Percentiles rank a stretch among this genome's conserved stretches.
phyloP scores from a whole-genome alignment of 2,329 filamentous ascomycete species.

The Pyrenophora seminiperda region DNA sequence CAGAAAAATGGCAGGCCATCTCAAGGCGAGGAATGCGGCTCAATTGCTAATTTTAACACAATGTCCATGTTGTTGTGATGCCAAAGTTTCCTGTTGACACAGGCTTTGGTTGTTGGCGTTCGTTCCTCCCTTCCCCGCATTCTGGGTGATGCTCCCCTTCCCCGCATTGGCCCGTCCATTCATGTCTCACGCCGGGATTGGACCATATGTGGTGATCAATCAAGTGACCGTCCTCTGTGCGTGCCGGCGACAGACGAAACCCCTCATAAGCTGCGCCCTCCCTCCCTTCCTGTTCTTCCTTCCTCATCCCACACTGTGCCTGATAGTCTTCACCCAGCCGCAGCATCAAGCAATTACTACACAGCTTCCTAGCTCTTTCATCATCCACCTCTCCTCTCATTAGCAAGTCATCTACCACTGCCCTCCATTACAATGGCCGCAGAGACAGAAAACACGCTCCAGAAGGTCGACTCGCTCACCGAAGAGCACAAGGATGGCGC shows the following conservation, averaged over 20 bases:
- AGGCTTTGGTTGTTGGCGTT: constrained; percentile 20
- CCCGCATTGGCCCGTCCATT: constrained; percentile 32
- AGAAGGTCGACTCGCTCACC: constrained; percentile 91
- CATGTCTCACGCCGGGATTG: constrained; percentile 37
- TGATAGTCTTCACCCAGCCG: constrained; percentile 15
- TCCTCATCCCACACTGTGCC: constrained; percentile 33
- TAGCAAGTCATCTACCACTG: constrained; percentile 12
- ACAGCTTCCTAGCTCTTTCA: constrained; percentile 25
- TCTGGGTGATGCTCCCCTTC: constrained; percentile 27
- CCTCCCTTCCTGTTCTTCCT: constrained; percentile 30
- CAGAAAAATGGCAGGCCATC: constrained; percentile 10
- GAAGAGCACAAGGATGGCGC: constrained; percentile 71
- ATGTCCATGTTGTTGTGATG: not conserved
- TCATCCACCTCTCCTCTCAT: constrained; percentile 12
- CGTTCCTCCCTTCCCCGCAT: constrained; percentile 22
- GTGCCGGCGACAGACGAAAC: constrained; percentile 31
- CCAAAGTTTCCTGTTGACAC: constrained; percentile 4
- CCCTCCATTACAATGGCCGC: constrained; percentile 57
- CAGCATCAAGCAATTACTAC: constrained; percentile 10
- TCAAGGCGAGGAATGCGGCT: constrained; percentile 15
- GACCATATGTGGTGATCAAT: constrained; percentile 39
- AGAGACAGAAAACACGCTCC: constrained; percentile 62
- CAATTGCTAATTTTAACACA: constrained; percentile 29
- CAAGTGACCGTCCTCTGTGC: constrained; percentile 40
- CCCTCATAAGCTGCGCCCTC: constrained; percentile 44